Evolutionary conservation across 164 flowering plant genomes (phyloP), one percentile per base, ranked within the genome.

Genomic region (Kingdonia uniflora): DNA sequence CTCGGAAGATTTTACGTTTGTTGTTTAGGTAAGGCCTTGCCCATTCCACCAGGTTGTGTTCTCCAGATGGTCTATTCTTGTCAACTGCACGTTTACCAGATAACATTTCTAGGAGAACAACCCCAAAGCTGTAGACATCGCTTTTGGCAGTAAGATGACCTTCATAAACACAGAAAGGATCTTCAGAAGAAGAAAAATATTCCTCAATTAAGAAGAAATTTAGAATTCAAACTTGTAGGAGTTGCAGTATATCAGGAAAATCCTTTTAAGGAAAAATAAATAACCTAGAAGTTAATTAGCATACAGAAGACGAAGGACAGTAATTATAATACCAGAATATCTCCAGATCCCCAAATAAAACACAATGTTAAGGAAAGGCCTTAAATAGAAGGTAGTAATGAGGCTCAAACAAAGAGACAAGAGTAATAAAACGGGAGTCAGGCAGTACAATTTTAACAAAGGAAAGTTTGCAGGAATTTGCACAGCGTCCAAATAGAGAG

Each of bases 91-190:
- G 74, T 42, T 73, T 67, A 33, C 97, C 97, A 0, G 90, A 65
- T 54, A 89, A 55, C 74, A 89, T 75, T 69, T 89, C 97, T 6
- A 89, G 81, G 11, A 89, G 80, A 35, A 89, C 97, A 0, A 89
- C 97, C 25, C 97, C 97, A 38, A 77, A 89, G 65, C 95, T 82
- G 64, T 84, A 89, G 16, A 89, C 80, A 20, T 89, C 97, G 26
- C 97, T 86, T 69, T 68, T 89, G 56, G 72, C 52, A 45, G 83
- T 84, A n/a, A 89, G 62, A 61, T 86, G 95, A 57, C 97, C 97
- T 89, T 55, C 59, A 59, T 37, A 51, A 51, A 19, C 29, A 44
- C 1, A 21, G 21, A 19, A 14, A 19, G 22, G 33, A n/a, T 24
- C 43, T 59, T 45, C 17, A 51, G 46, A 14, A 57, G 42, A 47